phyloP scores from a whole-genome alignment of 306 rosid genomes.

The Pterocarpus santalinus region DNA sequence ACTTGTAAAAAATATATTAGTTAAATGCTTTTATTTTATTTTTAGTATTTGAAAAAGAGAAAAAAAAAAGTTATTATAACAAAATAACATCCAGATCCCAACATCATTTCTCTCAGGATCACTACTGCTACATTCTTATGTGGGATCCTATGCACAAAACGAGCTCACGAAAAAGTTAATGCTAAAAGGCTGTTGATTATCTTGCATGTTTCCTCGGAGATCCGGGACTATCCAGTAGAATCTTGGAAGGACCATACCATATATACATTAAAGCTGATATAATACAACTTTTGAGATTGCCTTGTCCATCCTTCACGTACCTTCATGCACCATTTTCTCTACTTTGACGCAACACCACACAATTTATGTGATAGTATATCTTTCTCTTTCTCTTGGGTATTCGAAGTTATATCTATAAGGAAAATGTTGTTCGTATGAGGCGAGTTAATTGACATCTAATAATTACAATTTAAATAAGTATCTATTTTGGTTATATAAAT shows the following conservation, averaged over 20 bases:
- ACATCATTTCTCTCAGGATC: slow-evolving; percentile 15
- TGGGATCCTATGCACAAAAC: slow-evolving; percentile 2
- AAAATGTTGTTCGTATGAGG: no score
- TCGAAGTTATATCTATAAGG: background rate
- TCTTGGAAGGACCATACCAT: slow-evolving; percentile 6
- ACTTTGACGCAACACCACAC: background rate
- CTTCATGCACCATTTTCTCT: background rate
- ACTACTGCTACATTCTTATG: background rate
- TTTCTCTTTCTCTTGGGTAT: background rate
- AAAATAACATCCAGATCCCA: background rate
- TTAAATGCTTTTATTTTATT: background rate
- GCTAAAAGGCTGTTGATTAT: background rate
- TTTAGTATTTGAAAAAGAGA: background rate
- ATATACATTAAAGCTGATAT: slow-evolving; percentile 16
- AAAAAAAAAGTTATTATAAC: background rate
- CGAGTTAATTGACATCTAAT: no score
- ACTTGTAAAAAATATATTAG: no score
- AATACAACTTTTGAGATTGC: slow-evolving; percentile 14
- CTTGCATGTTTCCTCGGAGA: slow-evolving; percentile 23
- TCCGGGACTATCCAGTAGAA: slow-evolving; percentile 7
- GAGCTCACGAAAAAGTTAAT: background rate
- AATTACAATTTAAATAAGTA: no score
- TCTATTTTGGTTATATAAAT: no score
- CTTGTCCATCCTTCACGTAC: background rate
- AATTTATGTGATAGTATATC: no score